These are phyloP conservation scores for Botryotinia calthae DNA, from an alignment of 2,329 filamentous ascomycete genomes.

Conservation along the genomic window DNA sequence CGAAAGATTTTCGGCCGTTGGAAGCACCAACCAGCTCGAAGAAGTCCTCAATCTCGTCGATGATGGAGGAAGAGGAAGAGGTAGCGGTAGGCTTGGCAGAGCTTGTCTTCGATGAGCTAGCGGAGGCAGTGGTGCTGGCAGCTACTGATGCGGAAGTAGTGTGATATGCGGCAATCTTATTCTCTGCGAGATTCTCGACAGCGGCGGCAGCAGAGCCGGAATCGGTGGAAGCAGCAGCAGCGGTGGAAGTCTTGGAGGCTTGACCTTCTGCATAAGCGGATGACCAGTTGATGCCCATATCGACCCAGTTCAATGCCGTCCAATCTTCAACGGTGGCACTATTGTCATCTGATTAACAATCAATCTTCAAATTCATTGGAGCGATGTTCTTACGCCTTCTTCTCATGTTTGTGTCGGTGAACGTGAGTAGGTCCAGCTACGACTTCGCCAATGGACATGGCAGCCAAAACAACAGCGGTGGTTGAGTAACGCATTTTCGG, in stretches of 20 bases:
- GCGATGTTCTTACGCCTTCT: constrained; percentile 35
- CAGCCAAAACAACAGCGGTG: constrained; percentile 34
- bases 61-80: not conserved
- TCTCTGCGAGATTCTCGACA: not conserved
- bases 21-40: constrained; percentile 31
- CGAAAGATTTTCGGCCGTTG: constrained; percentile 30
- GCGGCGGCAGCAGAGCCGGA: not conserved
- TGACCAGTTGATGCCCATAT: constrained; percentile 35
- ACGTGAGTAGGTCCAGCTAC: constrained; percentile 36
- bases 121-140: constrained; percentile 11
- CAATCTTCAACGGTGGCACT: constrained; percentile 27
- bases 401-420: constrained; percentile 36
- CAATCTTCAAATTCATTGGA: not conserved
- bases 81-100: constrained; percentile 12
- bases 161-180: not conserved
- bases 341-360: constrained; percentile 13
- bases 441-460: constrained; percentile 34
- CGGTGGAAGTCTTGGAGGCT: constrained; percentile 16
- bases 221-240: constrained; percentile 11
- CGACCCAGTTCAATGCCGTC: constrained; percentile 30
- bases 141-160: constrained; percentile 17
- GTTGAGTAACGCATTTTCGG: constrained; percentile 37
- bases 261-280: constrained; percentile 31
- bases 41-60: constrained; percentile 17
- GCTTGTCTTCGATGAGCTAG: constrained; percentile 3